These are phyloP conservation scores for Aspergillus chevalieri DNA, from an alignment of 2,329 filamentous ascomycete genomes.

Conservation along the genomic window DNA sequence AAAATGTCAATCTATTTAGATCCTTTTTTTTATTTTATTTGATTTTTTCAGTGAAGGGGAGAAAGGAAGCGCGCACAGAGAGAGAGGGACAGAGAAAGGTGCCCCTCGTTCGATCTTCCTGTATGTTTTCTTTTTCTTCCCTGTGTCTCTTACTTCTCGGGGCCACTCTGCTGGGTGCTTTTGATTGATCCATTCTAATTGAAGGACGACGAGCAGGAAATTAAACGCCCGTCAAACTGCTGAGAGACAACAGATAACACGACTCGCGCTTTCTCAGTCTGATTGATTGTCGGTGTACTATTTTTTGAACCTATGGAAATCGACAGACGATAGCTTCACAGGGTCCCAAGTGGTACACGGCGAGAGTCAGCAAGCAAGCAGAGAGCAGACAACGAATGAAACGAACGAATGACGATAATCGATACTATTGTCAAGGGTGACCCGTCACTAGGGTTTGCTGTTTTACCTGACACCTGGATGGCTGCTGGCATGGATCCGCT, in stretches of 20 bases:
- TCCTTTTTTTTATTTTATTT: not conserved
- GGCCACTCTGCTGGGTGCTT: not conserved
- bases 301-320: not conserved
- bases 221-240: not conserved
- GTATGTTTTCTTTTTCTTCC: not conserved
- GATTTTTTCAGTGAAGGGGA: not conserved
- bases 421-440: not conserved
- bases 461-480: not conserved
- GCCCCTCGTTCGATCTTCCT: not conserved
- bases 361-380: not conserved
- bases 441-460: not conserved
- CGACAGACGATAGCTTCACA: not conserved
- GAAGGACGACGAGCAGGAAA: not conserved
- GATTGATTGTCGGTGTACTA: not conserved
- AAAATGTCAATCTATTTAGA: not conserved
- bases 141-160: not conserved
- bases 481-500: not conserved
- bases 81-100: not conserved
- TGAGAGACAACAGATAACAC: not conserved
- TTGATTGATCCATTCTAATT: not conserved
- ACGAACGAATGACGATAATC: not conserved
- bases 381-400: not conserved
- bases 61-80: not conserved
- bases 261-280: not conserved
- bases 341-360: not conserved